Evolutionary conservation across 2,329 filamentous ascomycete genomes (phyloP).

Genomic region (Exophiala lecanii-corni): DNA sequence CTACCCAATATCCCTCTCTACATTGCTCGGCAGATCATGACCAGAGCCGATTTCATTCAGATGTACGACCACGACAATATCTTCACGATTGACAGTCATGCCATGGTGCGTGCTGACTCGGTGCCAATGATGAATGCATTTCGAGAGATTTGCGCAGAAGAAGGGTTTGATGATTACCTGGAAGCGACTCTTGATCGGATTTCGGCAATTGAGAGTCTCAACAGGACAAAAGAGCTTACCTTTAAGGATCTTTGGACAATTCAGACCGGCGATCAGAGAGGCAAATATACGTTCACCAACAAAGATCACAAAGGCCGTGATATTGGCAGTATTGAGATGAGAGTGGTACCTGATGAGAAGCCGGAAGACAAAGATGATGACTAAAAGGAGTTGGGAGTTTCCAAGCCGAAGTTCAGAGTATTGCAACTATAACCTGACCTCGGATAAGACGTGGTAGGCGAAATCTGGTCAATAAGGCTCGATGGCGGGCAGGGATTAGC

Average conservation of each 20-base stretch:
- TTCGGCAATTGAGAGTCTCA: constrained; percentile 85
- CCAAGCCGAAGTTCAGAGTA: too few species aligned
- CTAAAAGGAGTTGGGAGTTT: too few species aligned
- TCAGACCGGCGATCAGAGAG: constrained; percentile 35
- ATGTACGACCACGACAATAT: constrained; percentile 90
- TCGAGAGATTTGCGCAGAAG: constrained; percentile 69
- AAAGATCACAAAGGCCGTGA: constrained; percentile 44
- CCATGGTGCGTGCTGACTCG: constrained; percentile 84
- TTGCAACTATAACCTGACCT: too few species aligned
- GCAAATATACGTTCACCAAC: constrained; percentile 66
- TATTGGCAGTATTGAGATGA: constrained; percentile 41
- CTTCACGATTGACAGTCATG: constrained; percentile 84
- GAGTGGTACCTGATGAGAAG: constrained; percentile 17
- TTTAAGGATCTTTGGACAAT: constrained; percentile 89
- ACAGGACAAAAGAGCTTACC: constrained; percentile 87
- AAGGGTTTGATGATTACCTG: constrained; percentile 76
- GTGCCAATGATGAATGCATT: constrained; percentile 97
- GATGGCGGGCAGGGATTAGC: too few species aligned
- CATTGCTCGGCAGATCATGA: constrained; percentile 87
- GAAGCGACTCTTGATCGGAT: constrained; percentile 82
- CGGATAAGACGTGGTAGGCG: too few species aligned
- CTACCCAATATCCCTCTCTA: constrained; percentile 78
- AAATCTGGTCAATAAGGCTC: too few species aligned
- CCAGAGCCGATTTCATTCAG: constrained; percentile 88
- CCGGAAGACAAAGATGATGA: constrained; percentile 14